Percentiles rank a stretch among this genome's conserved stretches.
These are phyloP conservation scores for Dryas integrifolia DNA, from an alignment of 331 rosid species.

Conservation along the genomic window DNA sequence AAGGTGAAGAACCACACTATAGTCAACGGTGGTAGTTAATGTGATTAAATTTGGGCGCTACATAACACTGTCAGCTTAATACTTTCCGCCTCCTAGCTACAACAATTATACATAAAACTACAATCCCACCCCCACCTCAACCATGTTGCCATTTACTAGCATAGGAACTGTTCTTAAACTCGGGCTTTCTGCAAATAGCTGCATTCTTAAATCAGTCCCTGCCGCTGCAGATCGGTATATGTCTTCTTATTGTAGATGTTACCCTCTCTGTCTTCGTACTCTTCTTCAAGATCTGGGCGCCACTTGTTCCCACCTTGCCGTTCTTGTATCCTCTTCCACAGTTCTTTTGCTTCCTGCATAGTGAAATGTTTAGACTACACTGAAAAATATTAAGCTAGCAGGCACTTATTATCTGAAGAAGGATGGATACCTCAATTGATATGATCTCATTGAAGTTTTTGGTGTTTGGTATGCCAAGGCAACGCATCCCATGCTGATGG, in stretches of 20 bases:
- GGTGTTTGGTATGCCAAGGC: conserved; percentile 98
- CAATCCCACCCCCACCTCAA: neutral
- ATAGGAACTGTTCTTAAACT: neutral
- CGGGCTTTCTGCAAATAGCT: neutral
- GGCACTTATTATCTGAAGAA: neutral
- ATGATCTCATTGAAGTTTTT: conserved; percentile 95
- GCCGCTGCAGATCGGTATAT: conserved; percentile 86
- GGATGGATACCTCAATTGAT: conserved; percentile 71
- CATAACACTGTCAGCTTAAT: neutral
- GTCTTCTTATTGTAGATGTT: conserved; percentile 97
- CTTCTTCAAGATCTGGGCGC: conserved; percentile 99
- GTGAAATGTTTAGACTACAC: conserved; percentile 7
- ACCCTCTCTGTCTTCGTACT: conserved; percentile 94
- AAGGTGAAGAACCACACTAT: too few species aligned
- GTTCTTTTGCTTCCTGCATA: conserved; percentile 87
- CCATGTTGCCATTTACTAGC: neutral
- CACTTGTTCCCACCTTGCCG: conserved; percentile 89
- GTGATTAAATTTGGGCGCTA: neutral
- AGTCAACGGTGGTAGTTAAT: neutral
- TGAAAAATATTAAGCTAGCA: neutral
- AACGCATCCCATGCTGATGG: conserved; percentile 99
- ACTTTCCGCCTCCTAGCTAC: neutral
- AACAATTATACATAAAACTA: neutral
- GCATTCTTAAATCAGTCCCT: conserved; percentile 69
- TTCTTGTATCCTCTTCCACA: conserved; percentile 90